phyloP scores from a whole-genome alignment of 2,329 filamentous ascomycete genomes.

The Fusarium buharicum region DNA sequence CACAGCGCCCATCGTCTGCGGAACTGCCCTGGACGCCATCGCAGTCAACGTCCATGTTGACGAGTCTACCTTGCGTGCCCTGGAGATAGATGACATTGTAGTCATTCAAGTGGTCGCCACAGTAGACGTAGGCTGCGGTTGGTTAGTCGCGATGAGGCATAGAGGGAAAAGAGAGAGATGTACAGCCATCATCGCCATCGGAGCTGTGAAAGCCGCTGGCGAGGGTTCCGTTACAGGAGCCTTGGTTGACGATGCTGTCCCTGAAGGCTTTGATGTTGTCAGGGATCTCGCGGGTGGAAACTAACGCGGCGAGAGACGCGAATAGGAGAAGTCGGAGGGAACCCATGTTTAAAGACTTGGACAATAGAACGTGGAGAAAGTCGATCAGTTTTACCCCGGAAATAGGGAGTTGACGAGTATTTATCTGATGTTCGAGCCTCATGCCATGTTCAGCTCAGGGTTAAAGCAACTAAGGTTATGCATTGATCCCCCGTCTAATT shows the following conservation, averaged over 20 bases:
- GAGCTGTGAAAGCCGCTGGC: conserved; percentile 55
- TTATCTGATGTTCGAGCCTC: neutral
- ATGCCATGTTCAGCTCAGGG: neutral
- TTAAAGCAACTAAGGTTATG: neutral
- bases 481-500: conserved; percentile 20
- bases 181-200: conserved; percentile 52
- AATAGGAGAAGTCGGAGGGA: conserved; percentile 39
- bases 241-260: conserved; percentile 51
- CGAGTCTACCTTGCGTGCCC: conserved; percentile 54
- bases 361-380: conserved; percentile 6
- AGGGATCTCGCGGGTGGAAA: conserved; percentile 52
- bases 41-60: conserved; percentile 69
- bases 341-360: conserved; percentile 19
- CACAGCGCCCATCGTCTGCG: conserved; percentile 58
- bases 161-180: conserved; percentile 2
- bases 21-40: conserved; percentile 59
- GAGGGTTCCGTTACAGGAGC: conserved; percentile 53
- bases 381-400: neutral
- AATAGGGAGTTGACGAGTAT: neutral
- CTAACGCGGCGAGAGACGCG: conserved; percentile 40
- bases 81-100: conserved; percentile 61
- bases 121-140: conserved; percentile 54
- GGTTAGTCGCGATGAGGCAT: neutral
- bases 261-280: conserved; percentile 55
- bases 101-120: conserved; percentile 56